Evolutionary conservation across 2,329 filamentous ascomycete species (phyloP).

Genomic region (Tolypocladium cylindrosporum): DNA sequence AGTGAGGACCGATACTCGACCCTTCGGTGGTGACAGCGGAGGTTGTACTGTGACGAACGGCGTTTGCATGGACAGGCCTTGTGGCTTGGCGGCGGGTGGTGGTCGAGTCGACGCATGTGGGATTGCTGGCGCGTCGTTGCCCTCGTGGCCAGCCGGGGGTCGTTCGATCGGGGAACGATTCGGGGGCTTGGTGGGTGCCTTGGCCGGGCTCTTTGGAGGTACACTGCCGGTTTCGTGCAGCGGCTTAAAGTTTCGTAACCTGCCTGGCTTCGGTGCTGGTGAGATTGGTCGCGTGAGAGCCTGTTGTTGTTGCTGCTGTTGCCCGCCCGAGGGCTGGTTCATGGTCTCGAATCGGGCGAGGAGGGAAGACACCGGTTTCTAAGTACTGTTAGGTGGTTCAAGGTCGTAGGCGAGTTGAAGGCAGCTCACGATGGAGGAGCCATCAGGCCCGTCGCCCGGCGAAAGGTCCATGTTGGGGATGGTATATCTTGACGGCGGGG

Average conservation of each 20-base stretch:
- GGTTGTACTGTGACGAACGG: conserved; percentile 62
- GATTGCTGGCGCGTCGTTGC: conserved; percentile 10
- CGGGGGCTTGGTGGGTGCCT: conserved; percentile 14
- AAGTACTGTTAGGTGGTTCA: conserved; percentile 1
- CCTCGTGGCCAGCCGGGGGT: conserved; percentile 10
- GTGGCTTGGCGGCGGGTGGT: conserved; percentile 12
- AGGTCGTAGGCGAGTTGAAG: neutral
- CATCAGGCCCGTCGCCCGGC: conserved; percentile 53
- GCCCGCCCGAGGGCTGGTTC: conserved; percentile 12
- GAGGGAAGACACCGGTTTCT: conserved; percentile 77
- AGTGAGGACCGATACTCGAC: conserved; percentile 21
- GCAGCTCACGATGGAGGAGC: conserved; percentile 59
- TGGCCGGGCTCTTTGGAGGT: conserved; percentile 4
- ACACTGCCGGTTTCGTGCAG: conserved; percentile 19
- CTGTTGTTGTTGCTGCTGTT: conserved; percentile 11
- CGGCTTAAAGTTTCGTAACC: conserved; percentile 29
- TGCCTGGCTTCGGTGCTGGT: conserved; percentile 32
- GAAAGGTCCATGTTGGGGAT: conserved; percentile 18
- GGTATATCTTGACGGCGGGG: conserved; percentile 12
- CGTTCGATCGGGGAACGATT: conserved; percentile 11
- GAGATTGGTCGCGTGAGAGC: conserved; percentile 23
- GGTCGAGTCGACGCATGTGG: conserved; percentile 15
- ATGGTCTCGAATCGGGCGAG: conserved; percentile 76
- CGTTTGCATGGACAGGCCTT: conserved; percentile 35
- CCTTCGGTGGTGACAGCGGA: conserved; percentile 57